Conservation (phyloP, 2,329 filamentous ascomycete species). For the Drechslerella coelobrocha region DNA sequence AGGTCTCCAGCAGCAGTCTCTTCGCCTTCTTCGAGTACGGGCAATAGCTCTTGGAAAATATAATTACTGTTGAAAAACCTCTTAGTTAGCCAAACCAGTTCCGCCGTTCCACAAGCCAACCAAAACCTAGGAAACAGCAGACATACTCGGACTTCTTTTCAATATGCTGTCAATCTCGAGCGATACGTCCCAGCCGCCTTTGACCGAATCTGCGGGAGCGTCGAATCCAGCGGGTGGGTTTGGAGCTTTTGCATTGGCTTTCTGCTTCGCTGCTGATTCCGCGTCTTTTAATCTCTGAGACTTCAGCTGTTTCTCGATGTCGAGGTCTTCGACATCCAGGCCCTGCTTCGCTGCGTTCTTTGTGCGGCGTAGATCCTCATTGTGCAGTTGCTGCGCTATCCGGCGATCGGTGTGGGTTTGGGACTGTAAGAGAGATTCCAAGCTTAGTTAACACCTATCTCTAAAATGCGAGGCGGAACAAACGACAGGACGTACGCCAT, state of each 20-base stretch:
- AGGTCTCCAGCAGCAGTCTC: slow-evolving; percentile 79
- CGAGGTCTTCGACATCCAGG: slow-evolving; percentile 66
- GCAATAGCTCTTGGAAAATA: slow-evolving; percentile 96
- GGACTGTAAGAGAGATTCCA: slow-evolving; percentile 56
- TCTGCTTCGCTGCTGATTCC: slow-evolving; percentile 72
- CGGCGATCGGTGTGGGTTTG: slow-evolving; percentile 59
- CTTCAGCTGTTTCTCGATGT: slow-evolving; percentile 64
- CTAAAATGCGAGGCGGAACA: slow-evolving; percentile 1
- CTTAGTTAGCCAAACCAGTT: slow-evolving; percentile 21
- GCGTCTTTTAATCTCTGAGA: slow-evolving; percentile 71
- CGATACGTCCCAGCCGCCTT: slow-evolving; percentile 71
- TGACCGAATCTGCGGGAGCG: slow-evolving; percentile 56
- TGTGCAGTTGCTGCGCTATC: slow-evolving; percentile 65
- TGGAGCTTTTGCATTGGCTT: slow-evolving; percentile 71
- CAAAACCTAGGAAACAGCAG: slow-evolving; percentile 9
- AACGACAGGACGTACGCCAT: slow-evolving; percentile 60
- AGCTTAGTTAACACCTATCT: slow-evolving; percentile 22
- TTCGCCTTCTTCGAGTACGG: slow-evolving; percentile 86
- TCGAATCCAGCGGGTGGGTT: slow-evolving; percentile 56
- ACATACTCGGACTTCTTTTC: slow-evolving; percentile 81
- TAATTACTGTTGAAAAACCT: slow-evolving; percentile 71
- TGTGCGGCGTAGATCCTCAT: slow-evolving; percentile 64
- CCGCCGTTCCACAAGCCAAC: slow-evolving; percentile 20
- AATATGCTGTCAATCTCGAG: slow-evolving; percentile 77
- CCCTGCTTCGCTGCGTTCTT: slow-evolving; percentile 59